A percentile compares a stretch with the other conserved stretches of the same genome.
Conservation (phyloP, 768 basidiomycete species). For the Agrocybe praecox region DNA sequence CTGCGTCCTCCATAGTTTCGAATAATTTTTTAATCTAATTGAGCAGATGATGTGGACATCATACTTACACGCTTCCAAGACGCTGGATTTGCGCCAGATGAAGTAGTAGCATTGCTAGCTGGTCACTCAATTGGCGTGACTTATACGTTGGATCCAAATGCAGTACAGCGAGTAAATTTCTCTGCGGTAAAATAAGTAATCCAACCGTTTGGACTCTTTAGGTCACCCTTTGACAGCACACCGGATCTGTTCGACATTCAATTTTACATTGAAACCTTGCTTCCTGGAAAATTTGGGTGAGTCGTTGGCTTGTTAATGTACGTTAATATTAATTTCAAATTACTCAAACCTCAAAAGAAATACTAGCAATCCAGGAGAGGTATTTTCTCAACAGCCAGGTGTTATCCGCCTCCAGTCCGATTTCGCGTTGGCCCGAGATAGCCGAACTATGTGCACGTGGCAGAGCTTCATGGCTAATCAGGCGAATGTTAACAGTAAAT, state of each 20-base stretch:
- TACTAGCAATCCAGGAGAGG: neutral
- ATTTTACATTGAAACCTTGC: neutral
- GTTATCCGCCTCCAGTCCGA: neutral
- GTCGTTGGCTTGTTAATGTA: neutral
- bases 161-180: neutral
- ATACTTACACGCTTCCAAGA: neutral
- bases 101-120: neutral
- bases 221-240: neutral
- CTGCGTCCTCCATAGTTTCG: too few relatives aligned
- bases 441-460: neutral
- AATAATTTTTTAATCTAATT: too few relatives aligned
- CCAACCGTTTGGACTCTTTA: neutral
- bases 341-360: neutral
- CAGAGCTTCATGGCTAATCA: neutral
- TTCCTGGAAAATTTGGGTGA: neutral
- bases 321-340: too few relatives aligned
- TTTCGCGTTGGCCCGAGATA: neutral
- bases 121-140: neutral
- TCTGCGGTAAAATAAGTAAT: neutral
- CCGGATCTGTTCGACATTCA: neutral
- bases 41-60: neutral
- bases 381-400: neutral
- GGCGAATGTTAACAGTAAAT: neutral
- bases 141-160: neutral
- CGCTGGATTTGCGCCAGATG: neutral